A percentile compares a stretch with the other conserved stretches of the same genome.
These are phyloP conservation scores for Barbarea vulgaris DNA, from an alignment of 345 rosid species.

Conservation along the genomic window DNA sequence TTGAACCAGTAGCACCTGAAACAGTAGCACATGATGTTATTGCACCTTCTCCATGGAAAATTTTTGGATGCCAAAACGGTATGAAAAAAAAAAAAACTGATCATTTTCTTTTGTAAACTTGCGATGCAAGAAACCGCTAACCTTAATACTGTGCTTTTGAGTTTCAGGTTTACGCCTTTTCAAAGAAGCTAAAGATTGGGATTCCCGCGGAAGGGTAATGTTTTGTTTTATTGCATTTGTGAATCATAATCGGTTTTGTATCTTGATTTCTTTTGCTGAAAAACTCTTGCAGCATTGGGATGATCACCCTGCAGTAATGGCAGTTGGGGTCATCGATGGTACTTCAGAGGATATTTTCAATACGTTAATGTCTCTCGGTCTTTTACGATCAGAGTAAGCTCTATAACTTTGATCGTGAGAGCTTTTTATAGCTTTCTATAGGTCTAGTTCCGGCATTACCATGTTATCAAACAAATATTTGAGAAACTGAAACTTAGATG, in stretches of 20 bases:
- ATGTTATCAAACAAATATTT: neutral
- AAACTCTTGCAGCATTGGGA: conserved; percentile 72
- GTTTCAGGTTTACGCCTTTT: conserved; percentile 83
- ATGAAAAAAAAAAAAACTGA: neutral
- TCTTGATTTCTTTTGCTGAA: conserved; percentile 1
- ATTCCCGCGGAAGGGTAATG: conserved; percentile 59
- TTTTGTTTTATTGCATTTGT: conserved; percentile 16
- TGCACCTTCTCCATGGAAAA: conserved; percentile 94
- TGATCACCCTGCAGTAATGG: conserved; percentile 93
- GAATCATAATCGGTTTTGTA: neutral
- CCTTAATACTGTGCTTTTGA: conserved; percentile 17
- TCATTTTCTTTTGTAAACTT: neutral
- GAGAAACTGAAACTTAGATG: neutral
- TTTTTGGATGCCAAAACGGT: conserved; percentile 96
- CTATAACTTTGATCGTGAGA: neutral
- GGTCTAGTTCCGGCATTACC: neutral
- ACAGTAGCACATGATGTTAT: conserved; percentile 71
- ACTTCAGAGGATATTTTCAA: conserved; percentile 81
- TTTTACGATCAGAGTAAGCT: conserved; percentile 85
- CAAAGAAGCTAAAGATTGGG: conserved; percentile 86
- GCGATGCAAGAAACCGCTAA: neutral
- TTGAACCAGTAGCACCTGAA: conserved; percentile 60
- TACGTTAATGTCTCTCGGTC: conserved; percentile 80
- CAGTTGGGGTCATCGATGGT: conserved; percentile 84
- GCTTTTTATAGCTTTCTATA: neutral